phyloP scores from a whole-genome alignment of 2,329 filamentous ascomycete species.

The Pseudopyrenochaeta lycopersici region DNA sequence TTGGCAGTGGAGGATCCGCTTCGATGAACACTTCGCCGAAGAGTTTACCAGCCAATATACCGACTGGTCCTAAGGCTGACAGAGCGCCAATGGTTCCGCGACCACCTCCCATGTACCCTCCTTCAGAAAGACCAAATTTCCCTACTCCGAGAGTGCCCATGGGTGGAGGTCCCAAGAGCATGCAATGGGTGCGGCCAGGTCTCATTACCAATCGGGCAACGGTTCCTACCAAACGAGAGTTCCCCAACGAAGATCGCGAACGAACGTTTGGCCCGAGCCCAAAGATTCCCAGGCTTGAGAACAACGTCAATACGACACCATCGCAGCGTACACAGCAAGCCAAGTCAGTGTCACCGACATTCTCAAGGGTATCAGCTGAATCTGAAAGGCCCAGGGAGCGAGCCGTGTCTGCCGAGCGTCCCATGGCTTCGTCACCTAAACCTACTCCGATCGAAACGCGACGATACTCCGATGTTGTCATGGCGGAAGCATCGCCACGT shows the following conservation, averaged over 20 bases:
- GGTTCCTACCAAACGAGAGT: conserved; percentile 58
- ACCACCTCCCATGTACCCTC: conserved; percentile 41
- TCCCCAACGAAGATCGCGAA: conserved; percentile 54
- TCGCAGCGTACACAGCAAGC: conserved; percentile 27
- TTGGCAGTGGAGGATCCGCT: conserved; percentile 22
- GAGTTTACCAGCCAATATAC: conserved; percentile 47
- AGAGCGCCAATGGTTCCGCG: conserved; percentile 40
- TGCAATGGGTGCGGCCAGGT: conserved; percentile 56
- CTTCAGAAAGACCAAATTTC: conserved; percentile 39
- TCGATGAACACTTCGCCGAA: conserved; percentile 48
- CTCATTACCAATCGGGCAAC: conserved; percentile 41
- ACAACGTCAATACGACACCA: conserved; percentile 24
- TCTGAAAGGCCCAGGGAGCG: conserved; percentile 27
- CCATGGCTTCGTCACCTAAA: conserved; percentile 33
- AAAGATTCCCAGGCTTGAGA: conserved; percentile 46
- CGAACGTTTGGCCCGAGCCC: conserved; percentile 40
- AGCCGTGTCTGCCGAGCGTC: conserved; percentile 31
- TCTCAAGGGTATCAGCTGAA: conserved; percentile 25
- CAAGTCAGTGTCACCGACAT: conserved; percentile 34
- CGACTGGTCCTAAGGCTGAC: conserved; percentile 52
- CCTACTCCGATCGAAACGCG: conserved; percentile 39
- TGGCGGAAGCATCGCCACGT: conserved; percentile 44
- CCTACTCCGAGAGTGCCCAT: conserved; percentile 42
- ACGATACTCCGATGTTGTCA: conserved; percentile 45
- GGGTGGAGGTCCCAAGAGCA: conserved; percentile 45